phyloP scores from a whole-genome alignment of 1,284 basidiomycete species.

The Ceratobasidium sp. region DNA sequence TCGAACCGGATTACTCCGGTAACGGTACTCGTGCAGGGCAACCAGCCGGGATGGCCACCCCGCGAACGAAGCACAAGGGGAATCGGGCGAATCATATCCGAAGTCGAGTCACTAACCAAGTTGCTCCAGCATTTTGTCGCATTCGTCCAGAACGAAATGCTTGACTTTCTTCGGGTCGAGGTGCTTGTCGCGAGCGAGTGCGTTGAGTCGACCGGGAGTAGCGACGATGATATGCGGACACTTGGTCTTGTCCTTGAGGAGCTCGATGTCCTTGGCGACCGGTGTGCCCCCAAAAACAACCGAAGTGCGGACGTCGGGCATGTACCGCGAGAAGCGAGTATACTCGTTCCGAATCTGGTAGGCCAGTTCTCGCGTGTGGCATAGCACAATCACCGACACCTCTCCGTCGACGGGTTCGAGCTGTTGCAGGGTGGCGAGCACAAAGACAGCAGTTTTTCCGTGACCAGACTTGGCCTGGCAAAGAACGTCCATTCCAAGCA shows the following conservation, averaged over 20 bases:
- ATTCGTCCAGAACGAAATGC: slow-evolving; percentile 99
- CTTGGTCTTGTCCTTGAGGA: slow-evolving; percentile 95
- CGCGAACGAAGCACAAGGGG: slow-evolving; percentile 41
- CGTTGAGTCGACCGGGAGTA: slow-evolving; percentile 95
- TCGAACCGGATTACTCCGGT: slow-evolving; percentile 37
- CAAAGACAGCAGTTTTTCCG: slow-evolving; percentile 99
- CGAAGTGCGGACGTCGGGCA: slow-evolving; percentile 97
- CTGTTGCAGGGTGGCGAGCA: slow-evolving; percentile 97
- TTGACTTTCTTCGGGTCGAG: slow-evolving; percentile 94
- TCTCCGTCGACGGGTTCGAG: slow-evolving; percentile 98
- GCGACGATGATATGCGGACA: slow-evolving; percentile 99
- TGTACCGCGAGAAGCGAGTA: slow-evolving; percentile 98
- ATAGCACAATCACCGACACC: slow-evolving; percentile 96
- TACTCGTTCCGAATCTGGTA: slow-evolving; percentile 99
- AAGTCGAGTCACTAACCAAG: slow-evolving; percentile 67
- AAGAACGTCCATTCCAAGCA: slow-evolving; percentile 98
- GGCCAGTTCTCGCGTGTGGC: slow-evolving; percentile 98
- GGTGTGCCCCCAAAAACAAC: slow-evolving; percentile 99
- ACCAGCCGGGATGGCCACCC: slow-evolving; percentile 45
- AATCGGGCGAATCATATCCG: slow-evolving; percentile 46
- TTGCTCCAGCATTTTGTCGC: slow-evolving; percentile 99
- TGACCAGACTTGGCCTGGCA: slow-evolving; percentile 99
- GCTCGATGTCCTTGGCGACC: slow-evolving; percentile 93
- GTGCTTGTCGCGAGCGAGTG: slow-evolving; percentile 91
- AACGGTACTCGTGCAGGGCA: slow-evolving; percentile 36